Evolutionary conservation across 768 basidiomycete species (phyloP).

Genomic region (Dioszegia crocea): DNA sequence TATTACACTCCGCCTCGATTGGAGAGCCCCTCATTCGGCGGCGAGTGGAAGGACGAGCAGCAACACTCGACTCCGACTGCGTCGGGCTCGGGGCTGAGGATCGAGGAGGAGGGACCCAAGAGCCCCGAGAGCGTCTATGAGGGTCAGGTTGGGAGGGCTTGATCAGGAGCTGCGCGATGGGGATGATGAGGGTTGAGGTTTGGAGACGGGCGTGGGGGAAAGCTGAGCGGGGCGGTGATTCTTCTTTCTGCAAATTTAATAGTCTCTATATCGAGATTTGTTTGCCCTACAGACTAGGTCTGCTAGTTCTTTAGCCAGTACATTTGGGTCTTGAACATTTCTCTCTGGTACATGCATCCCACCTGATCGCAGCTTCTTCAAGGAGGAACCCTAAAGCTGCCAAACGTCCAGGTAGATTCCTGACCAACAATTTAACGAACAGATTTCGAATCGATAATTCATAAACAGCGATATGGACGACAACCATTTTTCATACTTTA

Average conservation of each 20-base stretch:
- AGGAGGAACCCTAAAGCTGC: neutral
- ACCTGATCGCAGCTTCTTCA: neutral
- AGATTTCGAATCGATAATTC: neutral
- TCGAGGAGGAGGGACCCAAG: neutral
- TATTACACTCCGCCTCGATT: slow-evolving; percentile 5
- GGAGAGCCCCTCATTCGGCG: neutral
- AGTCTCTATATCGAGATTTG: too few relatives aligned
- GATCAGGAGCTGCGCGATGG: neutral
- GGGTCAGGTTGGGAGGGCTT: neutral
- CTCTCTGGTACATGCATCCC: slow-evolving; percentile 5
- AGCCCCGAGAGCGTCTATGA: slow-evolving; percentile 9
- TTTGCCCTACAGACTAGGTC: too few relatives aligned
- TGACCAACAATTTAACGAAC: neutral
- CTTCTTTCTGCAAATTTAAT: too few relatives aligned
- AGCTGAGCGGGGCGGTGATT: too few relatives aligned
- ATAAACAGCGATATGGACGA: neutral
- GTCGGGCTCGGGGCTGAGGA: neutral
- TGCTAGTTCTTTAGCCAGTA: too few relatives aligned
- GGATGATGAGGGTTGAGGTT: too few relatives aligned
- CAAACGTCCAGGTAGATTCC: too few relatives aligned
- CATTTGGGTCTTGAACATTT: neutral
- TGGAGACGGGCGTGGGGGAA: too few relatives aligned
- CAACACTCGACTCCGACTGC: neutral
- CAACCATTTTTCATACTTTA: neutral
- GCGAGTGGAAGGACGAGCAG: neutral